These are phyloP conservation scores for Aspergillus ochraceus DNA, from an alignment of 2,329 filamentous ascomycete genomes.

Conservation along the genomic window DNA sequence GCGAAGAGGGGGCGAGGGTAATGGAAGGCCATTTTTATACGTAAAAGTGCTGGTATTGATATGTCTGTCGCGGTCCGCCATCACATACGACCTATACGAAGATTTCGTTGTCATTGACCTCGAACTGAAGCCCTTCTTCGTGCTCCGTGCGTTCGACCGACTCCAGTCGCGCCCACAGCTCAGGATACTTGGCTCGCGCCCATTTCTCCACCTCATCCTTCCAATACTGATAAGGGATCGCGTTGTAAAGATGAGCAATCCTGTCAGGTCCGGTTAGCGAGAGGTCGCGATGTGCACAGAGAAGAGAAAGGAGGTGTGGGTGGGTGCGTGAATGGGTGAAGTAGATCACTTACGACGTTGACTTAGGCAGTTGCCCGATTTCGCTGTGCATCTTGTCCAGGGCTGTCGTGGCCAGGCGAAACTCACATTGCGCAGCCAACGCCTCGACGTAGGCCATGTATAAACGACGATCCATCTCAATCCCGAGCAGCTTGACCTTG, in stretches of 20 bases:
- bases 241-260: conserved; percentile 74
- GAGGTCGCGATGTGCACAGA: background rate
- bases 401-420: conserved; percentile 66
- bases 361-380: conserved; percentile 67
- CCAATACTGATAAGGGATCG: conserved; percentile 62
- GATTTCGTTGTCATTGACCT: conserved; percentile 18
- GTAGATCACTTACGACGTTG: conserved; percentile 63
- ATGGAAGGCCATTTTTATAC: no score
- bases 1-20: background rate
- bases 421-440: conserved; percentile 69
- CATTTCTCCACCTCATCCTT: conserved; percentile 73
- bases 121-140: conserved; percentile 35
- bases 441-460: conserved; percentile 77
- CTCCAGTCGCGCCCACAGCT: conserved; percentile 67
- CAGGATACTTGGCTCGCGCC: conserved; percentile 67
- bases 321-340: background rate
- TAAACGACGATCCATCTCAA: conserved; percentile 72
- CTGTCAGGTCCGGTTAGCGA: conserved; percentile 44
- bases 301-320: background rate
- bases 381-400: conserved; percentile 67
- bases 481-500: conserved; percentile 68
- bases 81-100: background rate
- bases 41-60: no score
- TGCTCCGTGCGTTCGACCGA: conserved; percentile 36
- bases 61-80: background rate